Evolutionary conservation across 176 grass and related monocot genomes (phyloP), one percentile per base, ranked within the genome.

Genomic region (Avena eriantha): DNA sequence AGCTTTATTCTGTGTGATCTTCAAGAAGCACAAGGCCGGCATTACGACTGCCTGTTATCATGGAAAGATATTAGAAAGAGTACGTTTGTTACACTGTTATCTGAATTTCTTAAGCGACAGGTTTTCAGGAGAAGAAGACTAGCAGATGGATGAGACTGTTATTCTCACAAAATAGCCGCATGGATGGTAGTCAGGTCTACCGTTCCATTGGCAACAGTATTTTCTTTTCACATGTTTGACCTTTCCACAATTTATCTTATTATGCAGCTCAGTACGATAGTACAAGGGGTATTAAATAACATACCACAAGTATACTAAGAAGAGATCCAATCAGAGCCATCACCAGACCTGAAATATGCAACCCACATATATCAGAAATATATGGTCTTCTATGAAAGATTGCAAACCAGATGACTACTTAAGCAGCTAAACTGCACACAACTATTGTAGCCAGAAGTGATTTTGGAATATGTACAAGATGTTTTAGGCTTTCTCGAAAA

Each of bases 241-340:
- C 24, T 39, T 22, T 60, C 1, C 6, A 41, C 49, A 56, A 1
- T 18, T 80, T 64, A 31, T 64, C 15, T 41, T 19, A 36, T 22
- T 63, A 10, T 15, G 17, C 87, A 55, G 8, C 26, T 53, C 0
- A 66, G 5, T 64, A 26, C 3, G 15, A 39, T 10, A 15, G 36
- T 23, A 69, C 4, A 77, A 41, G 36, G 13, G 16, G 4, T 35
- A 80, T 60, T 59, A 22, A 73, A 86, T 73, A 7, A 55, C 86
- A n/a, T 96, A 98, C 97, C 90, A 98, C 92, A 75, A 98, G 97
- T 86, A 94, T 91, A 88, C 97, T 94, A 14, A 96, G 73, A 64
- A 98, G 94, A 24, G 90, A 98, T 86, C 97, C 96, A 78, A 98
- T 94, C 29, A 98, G 90, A 83, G 97, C 82, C 97, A 98, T 98